A percentile compares a stretch with the other conserved stretches of the same genome.
phyloP scores from a whole-genome alignment of 176 grass and related monocot genomes.

The Triticum dicoccoides region DNA sequence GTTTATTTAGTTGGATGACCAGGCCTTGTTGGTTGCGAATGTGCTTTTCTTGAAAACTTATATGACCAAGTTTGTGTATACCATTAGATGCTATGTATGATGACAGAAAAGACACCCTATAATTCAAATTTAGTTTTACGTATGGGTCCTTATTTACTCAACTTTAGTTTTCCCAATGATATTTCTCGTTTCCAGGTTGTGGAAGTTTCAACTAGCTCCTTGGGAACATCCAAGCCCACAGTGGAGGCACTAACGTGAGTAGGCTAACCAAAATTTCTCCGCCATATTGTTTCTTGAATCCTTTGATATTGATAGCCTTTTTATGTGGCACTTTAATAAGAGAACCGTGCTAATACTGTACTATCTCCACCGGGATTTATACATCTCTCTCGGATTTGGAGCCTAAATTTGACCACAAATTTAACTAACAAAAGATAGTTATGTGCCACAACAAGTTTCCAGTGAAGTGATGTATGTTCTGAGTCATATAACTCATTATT shows the following conservation, averaged over 20 bases:
- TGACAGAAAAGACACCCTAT: background rate
- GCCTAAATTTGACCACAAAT: background rate
- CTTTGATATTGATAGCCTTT: background rate
- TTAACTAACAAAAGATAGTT: background rate
- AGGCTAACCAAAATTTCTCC: background rate
- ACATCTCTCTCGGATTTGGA: no score
- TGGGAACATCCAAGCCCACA: conserved; percentile 56
- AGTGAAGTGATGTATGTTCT: no score
- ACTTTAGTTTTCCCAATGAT: background rate
- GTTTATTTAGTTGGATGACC: background rate
- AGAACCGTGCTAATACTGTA: background rate
- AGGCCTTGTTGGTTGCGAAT: background rate
- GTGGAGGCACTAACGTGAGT: conserved; percentile 65
- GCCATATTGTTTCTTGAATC: background rate
- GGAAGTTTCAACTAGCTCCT: conserved; percentile 72
- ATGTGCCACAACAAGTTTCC: no score
- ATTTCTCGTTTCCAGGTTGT: conserved; percentile 69
- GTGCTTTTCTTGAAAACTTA: background rate
- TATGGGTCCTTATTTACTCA: background rate
- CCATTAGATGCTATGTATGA: background rate
- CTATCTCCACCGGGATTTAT: background rate
- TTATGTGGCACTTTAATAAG: background rate
- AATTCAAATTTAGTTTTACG: background rate
- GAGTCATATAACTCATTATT: no score
- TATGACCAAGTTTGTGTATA: background rate